A percentile compares a stretch with the other conserved stretches of the same genome.
These are phyloP conservation scores for Camellia oleifera DNA, from an alignment of 179 eudicot species.

Conservation along the genomic window DNA sequence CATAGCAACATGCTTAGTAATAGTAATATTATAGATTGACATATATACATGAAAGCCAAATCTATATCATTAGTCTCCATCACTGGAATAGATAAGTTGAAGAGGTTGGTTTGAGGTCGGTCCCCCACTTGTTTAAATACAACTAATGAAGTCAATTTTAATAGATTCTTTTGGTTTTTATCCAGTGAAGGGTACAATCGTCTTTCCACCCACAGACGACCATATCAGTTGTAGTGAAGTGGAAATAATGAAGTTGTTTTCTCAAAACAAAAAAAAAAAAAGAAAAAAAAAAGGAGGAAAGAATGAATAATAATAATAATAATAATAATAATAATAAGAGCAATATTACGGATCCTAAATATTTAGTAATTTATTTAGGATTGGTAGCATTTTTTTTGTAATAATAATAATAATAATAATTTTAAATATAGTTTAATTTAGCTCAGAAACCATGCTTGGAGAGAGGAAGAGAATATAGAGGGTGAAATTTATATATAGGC, in stretches of 20 bases:
- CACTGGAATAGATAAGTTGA: background rate
- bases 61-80: background rate
- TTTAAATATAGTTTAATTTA: background rate
- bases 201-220: background rate
- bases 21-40: background rate
- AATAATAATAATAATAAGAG: no score
- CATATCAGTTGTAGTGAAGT: background rate
- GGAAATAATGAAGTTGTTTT: background rate
- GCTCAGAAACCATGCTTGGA: background rate
- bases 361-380: no score
- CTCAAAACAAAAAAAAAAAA: no score
- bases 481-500: slow-evolving; percentile 4
- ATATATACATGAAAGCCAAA: background rate
- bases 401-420: no score
- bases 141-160: background rate
- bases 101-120: background rate
- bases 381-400: no score
- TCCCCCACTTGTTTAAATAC: background rate
- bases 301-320: no score
- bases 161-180: background rate
- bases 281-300: no score
- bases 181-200: background rate
- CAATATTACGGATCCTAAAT: no score
- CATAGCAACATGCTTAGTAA: background rate
- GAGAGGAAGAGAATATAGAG: background rate